These are phyloP conservation scores for Pseudofabraea citricarpa DNA, from an alignment of 2,329 filamentous ascomycete species.

Conservation along the genomic window DNA sequence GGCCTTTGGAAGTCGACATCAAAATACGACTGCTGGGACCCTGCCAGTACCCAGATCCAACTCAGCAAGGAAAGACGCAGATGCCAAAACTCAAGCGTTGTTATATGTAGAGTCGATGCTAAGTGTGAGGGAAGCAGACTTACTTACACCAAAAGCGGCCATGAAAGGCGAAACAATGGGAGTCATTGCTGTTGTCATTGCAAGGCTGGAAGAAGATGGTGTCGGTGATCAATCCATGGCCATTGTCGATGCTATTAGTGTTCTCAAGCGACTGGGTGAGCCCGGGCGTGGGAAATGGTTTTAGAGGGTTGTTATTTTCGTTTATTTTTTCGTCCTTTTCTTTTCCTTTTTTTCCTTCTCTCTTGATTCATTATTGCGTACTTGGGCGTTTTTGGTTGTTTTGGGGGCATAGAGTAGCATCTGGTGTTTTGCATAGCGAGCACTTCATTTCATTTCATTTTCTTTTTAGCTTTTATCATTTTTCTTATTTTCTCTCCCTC, in stretches of 20 bases:
- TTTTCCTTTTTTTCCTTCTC: not conserved
- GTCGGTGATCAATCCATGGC: conserved; percentile 43
- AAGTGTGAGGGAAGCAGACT: conserved; percentile 33
- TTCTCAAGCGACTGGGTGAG: conserved; percentile 47
- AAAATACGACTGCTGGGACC: conserved; percentile 1
- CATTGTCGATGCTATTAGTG: conserved; percentile 47
- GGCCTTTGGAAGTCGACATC: conserved; percentile 42
- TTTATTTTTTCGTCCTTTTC: not conserved
- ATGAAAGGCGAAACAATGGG: conserved; percentile 37
- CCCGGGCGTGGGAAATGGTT: conserved; percentile 38
- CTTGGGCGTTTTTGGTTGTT: not conserved
- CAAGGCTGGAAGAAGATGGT: conserved; percentile 44
- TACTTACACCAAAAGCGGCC: conserved; percentile 29
- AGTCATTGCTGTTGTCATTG: conserved; percentile 44
- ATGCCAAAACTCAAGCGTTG: conserved; percentile 19
- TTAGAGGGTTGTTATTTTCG: conserved; percentile 14
- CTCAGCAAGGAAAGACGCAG: conserved; percentile 8
- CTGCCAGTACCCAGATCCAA: conserved; percentile 11
- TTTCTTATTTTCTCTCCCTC: too few relatives aligned
- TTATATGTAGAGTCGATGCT: conserved; percentile 35
- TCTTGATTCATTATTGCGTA: not conserved
- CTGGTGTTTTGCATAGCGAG: too few relatives aligned
- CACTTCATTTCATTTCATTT: too few relatives aligned
- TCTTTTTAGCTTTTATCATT: too few relatives aligned
- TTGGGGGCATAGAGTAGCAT: too few relatives aligned